Base-by-base conservation (phyloP, 2,329 filamentous ascomycete genomes). In the Zymoseptoria crescenta region DNA sequence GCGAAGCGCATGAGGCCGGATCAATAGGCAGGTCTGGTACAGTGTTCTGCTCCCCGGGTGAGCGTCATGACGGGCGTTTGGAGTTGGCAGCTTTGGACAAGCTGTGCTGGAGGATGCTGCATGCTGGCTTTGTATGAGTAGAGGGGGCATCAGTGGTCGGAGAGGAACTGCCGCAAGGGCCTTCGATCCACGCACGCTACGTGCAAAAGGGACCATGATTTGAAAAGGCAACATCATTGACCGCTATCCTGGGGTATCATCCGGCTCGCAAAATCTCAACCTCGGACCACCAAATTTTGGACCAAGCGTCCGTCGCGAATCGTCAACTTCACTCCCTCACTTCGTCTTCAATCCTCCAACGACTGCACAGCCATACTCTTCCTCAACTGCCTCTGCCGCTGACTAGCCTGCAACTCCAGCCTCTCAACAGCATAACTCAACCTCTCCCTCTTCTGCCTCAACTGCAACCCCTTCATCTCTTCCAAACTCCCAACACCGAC, bases 341-440 rank as follows among this genome's bases (percentile, higher is more conserved):
- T 16, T 16, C 35, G 13, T 45, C 35, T 16, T 45, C 35, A 45
- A 45, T 45, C 35, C 35, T 45, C 35, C 35, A 45, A 45, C 35
- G 35, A 64, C 50, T 66, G 65, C 48, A 80, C 80, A 62, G 85
- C 85, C 83, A 88, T 86, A 72, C 85, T 88, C 82, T 86, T 88
- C 72, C 86, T 81, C 75, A 89, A 73, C 70, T 89, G 86, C 66
- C 87, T 80, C 73, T 89, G 83, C 70, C 82, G 76, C 75, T 96
- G 91, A 67, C 85, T 81, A n/a, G 90, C 88, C 76, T 96, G 90
- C 68, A 96, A 72, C 77, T 94, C 89, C 64, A 96, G 74, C 61
- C 91, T 82, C 71, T 94, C 90, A 19, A 96, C 89, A 28, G 89
- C 87, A 77, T 95, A 96, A 72, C 89, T 86, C 67, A 96, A 76